Conservation (phyloP, 345 rosid genomes). For the Xanthoceras sorbifolium region DNA sequence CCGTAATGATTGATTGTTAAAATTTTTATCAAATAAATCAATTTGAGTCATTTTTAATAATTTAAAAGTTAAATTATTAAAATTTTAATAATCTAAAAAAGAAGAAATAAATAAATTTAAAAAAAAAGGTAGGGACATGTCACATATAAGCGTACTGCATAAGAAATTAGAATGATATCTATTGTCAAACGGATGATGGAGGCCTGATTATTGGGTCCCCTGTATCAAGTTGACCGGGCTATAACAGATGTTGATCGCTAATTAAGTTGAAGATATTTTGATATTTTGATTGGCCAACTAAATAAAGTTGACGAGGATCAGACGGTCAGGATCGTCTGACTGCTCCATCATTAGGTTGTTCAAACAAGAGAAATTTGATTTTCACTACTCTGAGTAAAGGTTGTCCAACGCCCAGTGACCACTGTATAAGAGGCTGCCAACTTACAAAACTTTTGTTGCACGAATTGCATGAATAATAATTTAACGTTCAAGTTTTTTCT, state of each 20-base stretch:
- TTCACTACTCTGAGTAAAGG: neutral
- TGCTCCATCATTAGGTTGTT: neutral
- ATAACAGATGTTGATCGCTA: neutral
- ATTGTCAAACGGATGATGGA: neutral
- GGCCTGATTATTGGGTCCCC: neutral
- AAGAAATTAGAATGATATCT: neutral
- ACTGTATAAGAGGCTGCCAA: slow-evolving; percentile 1
- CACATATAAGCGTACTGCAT: too few species aligned
- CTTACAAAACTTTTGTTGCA: slow-evolving; percentile 7
- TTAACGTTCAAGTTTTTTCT: neutral
- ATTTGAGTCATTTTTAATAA: too few species aligned
- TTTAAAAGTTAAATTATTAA: too few species aligned
- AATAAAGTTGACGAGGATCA: neutral
- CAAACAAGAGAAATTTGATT: neutral
- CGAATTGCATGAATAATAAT: slow-evolving; percentile 11
- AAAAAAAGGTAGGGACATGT: too few species aligned
- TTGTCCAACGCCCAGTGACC: slow-evolving; percentile 32
- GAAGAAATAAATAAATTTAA: too few species aligned
- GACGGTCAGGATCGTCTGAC: too few species aligned
- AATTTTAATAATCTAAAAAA: too few species aligned
- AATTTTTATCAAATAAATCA: too few species aligned
- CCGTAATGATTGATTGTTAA: too few species aligned
- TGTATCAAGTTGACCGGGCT: neutral
- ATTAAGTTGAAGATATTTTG: neutral
- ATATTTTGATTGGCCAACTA: slow-evolving; percentile 7